Conservation (phyloP, 2,329 filamentous ascomycete species). For the Ophiostoma pallidulum region DNA sequence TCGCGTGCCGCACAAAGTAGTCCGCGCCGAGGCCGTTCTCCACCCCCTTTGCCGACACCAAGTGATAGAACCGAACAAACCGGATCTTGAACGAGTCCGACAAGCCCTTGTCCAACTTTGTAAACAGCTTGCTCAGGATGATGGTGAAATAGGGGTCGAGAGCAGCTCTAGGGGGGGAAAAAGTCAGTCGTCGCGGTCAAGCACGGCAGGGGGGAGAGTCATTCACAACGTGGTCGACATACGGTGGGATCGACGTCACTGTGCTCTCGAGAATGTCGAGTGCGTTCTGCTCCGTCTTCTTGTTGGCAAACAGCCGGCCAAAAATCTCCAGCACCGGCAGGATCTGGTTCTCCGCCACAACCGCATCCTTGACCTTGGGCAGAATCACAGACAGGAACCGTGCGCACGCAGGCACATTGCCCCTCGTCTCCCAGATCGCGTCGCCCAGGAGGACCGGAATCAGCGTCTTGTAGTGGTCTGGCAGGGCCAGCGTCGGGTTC, state of each 20-base stretch:
- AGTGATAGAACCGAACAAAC: slow-evolving; percentile 91
- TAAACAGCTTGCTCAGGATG: slow-evolving; percentile 75
- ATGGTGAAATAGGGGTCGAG: slow-evolving; percentile 70
- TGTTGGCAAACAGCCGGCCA: slow-evolving; percentile 74
- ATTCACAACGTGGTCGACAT: slow-evolving; percentile 31
- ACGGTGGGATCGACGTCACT: slow-evolving; percentile 62
- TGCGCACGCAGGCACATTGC: slow-evolving; percentile 86
- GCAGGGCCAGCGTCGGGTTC: slow-evolving; percentile 68
- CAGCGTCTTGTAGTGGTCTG: slow-evolving; percentile 70
- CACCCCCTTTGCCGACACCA: slow-evolving; percentile 63
- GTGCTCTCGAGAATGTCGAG: slow-evolving; percentile 86
- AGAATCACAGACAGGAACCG: slow-evolving; percentile 79
- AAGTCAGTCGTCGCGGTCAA: no score
- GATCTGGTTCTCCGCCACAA: slow-evolving; percentile 70
- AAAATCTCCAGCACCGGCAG: slow-evolving; percentile 91
- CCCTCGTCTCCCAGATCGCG: slow-evolving; percentile 81
- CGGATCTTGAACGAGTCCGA: slow-evolving; percentile 76
- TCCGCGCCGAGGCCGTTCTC: slow-evolving; percentile 83
- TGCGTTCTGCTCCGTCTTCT: slow-evolving; percentile 74
- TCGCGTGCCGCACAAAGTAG: slow-evolving; percentile 79
- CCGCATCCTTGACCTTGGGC: slow-evolving; percentile 61
- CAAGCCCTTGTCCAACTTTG: slow-evolving; percentile 56
- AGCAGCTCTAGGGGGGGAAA: slow-evolving; percentile 34
- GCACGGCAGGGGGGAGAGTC: not conserved
- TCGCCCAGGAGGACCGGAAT: slow-evolving; percentile 70